Percentiles rank a stretch among this genome's conserved stretches.
These are phyloP conservation scores for Ascobolus immersus DNA, from an alignment of 495 filamentous ascomycete genomes.

Conservation along the genomic window DNA sequence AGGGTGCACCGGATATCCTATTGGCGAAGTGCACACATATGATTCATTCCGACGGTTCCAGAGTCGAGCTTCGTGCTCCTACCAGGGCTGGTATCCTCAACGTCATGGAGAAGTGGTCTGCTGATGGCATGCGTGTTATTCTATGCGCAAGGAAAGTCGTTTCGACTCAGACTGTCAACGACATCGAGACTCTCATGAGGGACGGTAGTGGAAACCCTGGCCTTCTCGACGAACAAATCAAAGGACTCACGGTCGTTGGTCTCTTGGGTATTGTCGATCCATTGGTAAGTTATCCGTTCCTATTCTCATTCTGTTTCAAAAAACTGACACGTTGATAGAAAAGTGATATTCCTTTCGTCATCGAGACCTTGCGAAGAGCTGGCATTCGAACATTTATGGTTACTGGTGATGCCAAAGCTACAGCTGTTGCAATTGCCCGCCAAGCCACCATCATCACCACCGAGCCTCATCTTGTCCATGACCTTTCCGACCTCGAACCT, in stretches of 20 bases:
- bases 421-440: slow-evolving; percentile 39
- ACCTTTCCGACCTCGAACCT: slow-evolving; percentile 17
- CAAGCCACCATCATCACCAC: slow-evolving; percentile 39
- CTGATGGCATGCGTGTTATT: slow-evolving; percentile 37
- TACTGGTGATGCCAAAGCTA: slow-evolving; percentile 50
- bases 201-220: too few relatives aligned
- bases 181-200: slow-evolving; percentile 27
- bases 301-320: not conserved
- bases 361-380: slow-evolving; percentile 30
- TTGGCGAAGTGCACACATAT: slow-evolving; percentile 29
- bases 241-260: slow-evolving; percentile 33
- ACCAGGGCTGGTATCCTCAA: slow-evolving; percentile 22
- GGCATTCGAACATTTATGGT: slow-evolving; percentile 44
- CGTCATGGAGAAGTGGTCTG: slow-evolving; percentile 35
- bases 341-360: slow-evolving; percentile 35
- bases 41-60: slow-evolving; percentile 23
- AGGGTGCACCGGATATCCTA: slow-evolving; percentile 38
- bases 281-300: slow-evolving; percentile 18
- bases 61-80: slow-evolving; percentile 18
- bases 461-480: slow-evolving; percentile 17
- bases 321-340: slow-evolving; percentile 14
- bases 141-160: slow-evolving; percentile 35
- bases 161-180: slow-evolving; percentile 20
- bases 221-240: slow-evolving; percentile 22
- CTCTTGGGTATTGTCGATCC: slow-evolving; percentile 43